Conservation (phyloP, 164 flowering plant species). For the Chimonanthus salicifolius region DNA sequence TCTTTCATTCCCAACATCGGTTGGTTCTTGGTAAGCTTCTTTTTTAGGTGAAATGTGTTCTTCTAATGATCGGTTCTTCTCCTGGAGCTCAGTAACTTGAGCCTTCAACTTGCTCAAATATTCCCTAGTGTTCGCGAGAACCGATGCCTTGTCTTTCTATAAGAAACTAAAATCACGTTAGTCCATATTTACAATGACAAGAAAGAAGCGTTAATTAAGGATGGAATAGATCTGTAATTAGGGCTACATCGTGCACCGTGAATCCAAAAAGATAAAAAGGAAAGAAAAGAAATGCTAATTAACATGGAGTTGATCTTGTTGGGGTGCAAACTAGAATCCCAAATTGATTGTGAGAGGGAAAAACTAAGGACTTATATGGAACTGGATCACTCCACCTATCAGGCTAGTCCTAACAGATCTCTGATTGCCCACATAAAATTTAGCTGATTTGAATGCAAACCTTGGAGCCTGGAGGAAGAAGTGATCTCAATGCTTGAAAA, state of each 20-base stretch:
- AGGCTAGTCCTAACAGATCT: background rate
- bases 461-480: constrained; percentile 87
- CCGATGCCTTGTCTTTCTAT: constrained; percentile 80
- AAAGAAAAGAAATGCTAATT: too few species aligned
- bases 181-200: too few species aligned
- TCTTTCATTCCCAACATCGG: constrained; percentile 17
- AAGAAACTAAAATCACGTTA: background rate
- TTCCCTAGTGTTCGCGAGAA: constrained; percentile 48
- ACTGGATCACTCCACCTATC: background rate
- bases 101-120: constrained; percentile 38
- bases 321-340: too few species aligned
- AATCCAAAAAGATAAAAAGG: background rate
- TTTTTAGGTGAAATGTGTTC: constrained; percentile 21
- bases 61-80: constrained; percentile 40
- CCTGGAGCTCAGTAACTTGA: constrained; percentile 47
- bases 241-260: background rate
- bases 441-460: constrained; percentile 22
- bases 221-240: background rate
- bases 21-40: constrained; percentile 8
- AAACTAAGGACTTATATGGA: too few species aligned
- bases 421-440: too few species aligned
- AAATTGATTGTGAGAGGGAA: too few species aligned
- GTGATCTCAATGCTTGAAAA: constrained; percentile 56
- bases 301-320: too few species aligned
- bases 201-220: background rate